Evolutionary conservation across 768 basidiomycete genomes (phyloP).

Genomic region (Amanita pseudoporphyria): DNA sequence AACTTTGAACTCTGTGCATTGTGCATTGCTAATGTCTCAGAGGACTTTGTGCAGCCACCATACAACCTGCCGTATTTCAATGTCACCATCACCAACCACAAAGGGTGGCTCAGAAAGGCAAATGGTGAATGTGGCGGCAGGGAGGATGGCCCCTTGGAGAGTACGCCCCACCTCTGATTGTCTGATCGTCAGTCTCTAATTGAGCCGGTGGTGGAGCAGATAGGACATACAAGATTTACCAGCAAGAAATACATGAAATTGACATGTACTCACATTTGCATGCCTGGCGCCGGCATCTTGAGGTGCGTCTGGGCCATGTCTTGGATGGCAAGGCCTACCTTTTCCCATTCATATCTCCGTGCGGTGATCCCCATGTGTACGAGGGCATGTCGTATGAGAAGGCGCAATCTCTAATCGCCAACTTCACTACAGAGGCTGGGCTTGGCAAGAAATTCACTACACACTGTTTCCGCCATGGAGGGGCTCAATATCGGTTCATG

Average conservation of each 20-base stretch:
- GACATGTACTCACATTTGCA: conserved; percentile 20
- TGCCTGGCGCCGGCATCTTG: conserved; percentile 10
- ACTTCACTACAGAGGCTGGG: conserved; percentile 18
- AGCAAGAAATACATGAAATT: conserved; percentile 19
- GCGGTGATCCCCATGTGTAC: conserved; percentile 14
- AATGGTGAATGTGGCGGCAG: background rate
- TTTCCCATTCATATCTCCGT: conserved; percentile 16
- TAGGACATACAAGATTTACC: conserved; percentile 25
- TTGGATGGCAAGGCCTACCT: conserved; percentile 17
- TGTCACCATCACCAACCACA: conserved; percentile 16
- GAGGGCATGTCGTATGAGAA: conserved; percentile 18
- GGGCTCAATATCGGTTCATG: conserved; percentile 19
- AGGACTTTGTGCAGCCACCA: conserved; percentile 7
- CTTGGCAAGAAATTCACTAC: conserved; percentile 20
- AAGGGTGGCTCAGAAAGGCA: conserved; percentile 22
- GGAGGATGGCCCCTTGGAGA: conserved; percentile 8
- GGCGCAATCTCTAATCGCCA: conserved; percentile 18
- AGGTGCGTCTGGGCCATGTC: conserved; percentile 9
- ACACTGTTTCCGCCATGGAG: conserved; percentile 20
- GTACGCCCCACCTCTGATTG: background rate
- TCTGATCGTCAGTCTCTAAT: background rate
- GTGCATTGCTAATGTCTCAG: background rate
- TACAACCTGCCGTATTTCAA: conserved; percentile 13
- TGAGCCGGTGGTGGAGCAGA: conserved; percentile 15
- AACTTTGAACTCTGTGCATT: background rate